A percentile compares a stretch with the other conserved stretches of the same genome.
phyloP scores from a whole-genome alignment of 345 rosid genomes.

The Brassica cretica region DNA sequence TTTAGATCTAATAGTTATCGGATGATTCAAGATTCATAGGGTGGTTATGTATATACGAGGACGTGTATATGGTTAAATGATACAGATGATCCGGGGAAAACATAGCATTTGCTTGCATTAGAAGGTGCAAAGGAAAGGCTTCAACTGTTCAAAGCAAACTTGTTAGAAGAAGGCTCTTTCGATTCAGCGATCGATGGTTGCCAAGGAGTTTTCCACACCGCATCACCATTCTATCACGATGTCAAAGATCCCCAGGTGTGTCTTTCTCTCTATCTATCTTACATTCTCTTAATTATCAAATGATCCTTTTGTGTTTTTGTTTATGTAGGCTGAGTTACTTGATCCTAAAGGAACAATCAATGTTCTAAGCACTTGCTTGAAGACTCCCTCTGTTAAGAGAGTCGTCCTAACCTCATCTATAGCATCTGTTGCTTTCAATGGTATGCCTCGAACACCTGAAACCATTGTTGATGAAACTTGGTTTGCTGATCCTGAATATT shows the following conservation, averaged over 20 bases:
- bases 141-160: conserved; percentile 68
- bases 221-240: conserved; percentile 80
- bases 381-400: conserved; percentile 64
- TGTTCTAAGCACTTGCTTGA: conserved; percentile 73
- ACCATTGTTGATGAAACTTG: conserved; percentile 56
- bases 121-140: conserved; percentile 47
- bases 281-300: neutral
- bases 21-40: neutral
- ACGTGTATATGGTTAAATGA: conserved; percentile 4
- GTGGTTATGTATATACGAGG: neutral
- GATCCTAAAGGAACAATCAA: conserved; percentile 93
- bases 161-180: conserved; percentile 85
- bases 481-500: conserved; percentile 36
- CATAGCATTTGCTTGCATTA: conserved; percentile 41
- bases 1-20: neutral
- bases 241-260: conserved; percentile 79
- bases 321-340: conserved; percentile 60
- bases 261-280: neutral
- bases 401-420: conserved; percentile 82
- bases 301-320: neutral
- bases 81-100: conserved; percentile 43
- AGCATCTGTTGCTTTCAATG: conserved; percentile 70
- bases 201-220: conserved; percentile 84
- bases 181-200: conserved; percentile 76
- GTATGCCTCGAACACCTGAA: conserved; percentile 74